These are phyloP conservation scores for Fabrea salina DNA, from an alignment of 169 alveolate genomes.

Conservation along the genomic window DNA sequence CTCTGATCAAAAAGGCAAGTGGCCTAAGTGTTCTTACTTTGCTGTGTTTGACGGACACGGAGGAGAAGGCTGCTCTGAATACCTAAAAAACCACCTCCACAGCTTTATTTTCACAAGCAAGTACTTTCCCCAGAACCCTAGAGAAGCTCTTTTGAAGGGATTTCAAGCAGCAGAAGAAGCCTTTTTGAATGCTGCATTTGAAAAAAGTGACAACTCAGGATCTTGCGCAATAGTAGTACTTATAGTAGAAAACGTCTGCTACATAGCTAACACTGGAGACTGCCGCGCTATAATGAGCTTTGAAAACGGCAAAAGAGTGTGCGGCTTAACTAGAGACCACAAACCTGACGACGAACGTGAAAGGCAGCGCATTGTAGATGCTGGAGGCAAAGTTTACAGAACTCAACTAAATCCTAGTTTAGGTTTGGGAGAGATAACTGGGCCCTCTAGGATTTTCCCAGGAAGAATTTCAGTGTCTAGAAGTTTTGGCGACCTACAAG, in stretches of 20 bases:
- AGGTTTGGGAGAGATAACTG: conserved; percentile 9
- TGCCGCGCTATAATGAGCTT: conserved; percentile 77
- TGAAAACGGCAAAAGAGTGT: conserved; percentile 50
- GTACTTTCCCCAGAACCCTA: conserved; percentile 66
- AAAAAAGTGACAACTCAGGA: conserved; percentile 68
- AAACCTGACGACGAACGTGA: conserved; percentile 76
- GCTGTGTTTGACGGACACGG: conserved; percentile 93
- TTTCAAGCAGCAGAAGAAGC: conserved; percentile 61
- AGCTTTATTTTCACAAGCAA: conserved; percentile 38
- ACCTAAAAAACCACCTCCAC: conserved; percentile 78
- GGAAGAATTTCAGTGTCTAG: conserved; percentile 85
- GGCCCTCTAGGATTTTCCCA: conserved; percentile 85
- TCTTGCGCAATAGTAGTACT: conserved; percentile 63
- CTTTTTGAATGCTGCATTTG: conserved; percentile 39
- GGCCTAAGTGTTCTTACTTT: conserved; percentile 83
- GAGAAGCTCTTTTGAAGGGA: conserved; percentile 70
- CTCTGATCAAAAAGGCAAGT: conserved; percentile 35
- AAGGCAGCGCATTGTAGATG: conserved; percentile 62
- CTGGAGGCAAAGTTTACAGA: conserved; percentile 70
- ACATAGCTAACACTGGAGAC: conserved; percentile 88
- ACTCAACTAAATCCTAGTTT: background rate
- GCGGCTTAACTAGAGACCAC: conserved; percentile 69
- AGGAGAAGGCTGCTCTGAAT: conserved; percentile 83
- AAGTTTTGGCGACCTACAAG: conserved; percentile 76
- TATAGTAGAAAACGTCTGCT: conserved; percentile 61